phyloP scores from a whole-genome alignment of 1,139 yeast genomes.

The Suhomyces bribrorum region DNA sequence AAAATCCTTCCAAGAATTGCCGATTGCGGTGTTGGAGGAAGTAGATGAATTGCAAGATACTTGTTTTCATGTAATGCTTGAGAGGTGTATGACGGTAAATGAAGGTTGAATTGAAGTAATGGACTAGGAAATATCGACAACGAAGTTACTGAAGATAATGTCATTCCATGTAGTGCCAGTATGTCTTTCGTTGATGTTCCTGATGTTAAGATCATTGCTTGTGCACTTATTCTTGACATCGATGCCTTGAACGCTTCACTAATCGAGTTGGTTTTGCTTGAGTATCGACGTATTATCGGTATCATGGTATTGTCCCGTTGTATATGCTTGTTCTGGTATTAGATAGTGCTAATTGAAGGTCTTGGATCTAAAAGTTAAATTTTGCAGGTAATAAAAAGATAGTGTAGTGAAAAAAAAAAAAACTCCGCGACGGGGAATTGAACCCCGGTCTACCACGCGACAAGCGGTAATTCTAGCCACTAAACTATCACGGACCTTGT shows the following conservation, averaged over 20 bases:
- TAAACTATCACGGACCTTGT: slow-evolving; percentile 44
- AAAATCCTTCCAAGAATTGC: slow-evolving; percentile 58
- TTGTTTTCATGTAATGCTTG: slow-evolving; percentile 55
- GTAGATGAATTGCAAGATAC: slow-evolving; percentile 70
- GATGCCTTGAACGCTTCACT: slow-evolving; percentile 22
- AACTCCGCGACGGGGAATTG: slow-evolving; percentile 70
- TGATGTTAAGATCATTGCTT: slow-evolving; percentile 46
- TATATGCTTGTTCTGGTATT: background rate
- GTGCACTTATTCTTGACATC: slow-evolving; percentile 45
- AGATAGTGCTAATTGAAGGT: background rate
- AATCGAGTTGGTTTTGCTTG: slow-evolving; percentile 4
- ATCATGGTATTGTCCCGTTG: slow-evolving; percentile 2
- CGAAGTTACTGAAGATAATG: slow-evolving; percentile 80
- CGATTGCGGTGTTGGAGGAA: slow-evolving; percentile 58
- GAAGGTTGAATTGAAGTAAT: slow-evolving; percentile 76
- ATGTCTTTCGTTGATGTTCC: slow-evolving; percentile 15
- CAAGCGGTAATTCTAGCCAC: slow-evolving; percentile 51
- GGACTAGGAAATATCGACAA: slow-evolving; percentile 74
- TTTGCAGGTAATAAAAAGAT: no score
- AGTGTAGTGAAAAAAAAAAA: slow-evolving; percentile 12
- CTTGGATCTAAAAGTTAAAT: background rate
- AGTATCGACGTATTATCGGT: slow-evolving; percentile 9
- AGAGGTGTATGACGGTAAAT: slow-evolving; percentile 79
- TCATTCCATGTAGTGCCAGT: slow-evolving; percentile 62
- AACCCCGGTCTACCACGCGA: slow-evolving; percentile 70